Percentiles rank a stretch among this genome's conserved stretches.
phyloP scores from a whole-genome alignment of 805 yeast genomes.

The Komagataella pastoris region DNA sequence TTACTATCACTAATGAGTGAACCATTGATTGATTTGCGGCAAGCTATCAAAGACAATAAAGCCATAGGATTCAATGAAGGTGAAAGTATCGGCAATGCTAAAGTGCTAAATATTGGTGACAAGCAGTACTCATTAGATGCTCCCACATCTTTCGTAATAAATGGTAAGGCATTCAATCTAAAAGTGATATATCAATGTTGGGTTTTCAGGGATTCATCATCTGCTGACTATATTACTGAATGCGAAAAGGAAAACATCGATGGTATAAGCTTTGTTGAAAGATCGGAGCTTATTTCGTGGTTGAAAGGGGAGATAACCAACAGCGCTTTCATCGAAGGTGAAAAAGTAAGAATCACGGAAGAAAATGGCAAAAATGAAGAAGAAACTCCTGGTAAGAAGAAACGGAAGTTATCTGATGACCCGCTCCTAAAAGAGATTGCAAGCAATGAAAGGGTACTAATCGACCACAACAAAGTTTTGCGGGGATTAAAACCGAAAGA shows the following conservation, averaged over 20 bases:
- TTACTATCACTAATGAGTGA: background rate
- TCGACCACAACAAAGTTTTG: constrained; percentile 25
- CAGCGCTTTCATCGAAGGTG: constrained; percentile 36
- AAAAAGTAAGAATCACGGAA: constrained; percentile 6
- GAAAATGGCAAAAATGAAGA: constrained; percentile 1
- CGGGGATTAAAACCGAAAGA: constrained; percentile 56
- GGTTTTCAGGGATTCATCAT: constrained; percentile 56
- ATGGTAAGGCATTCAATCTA: constrained; percentile 26
- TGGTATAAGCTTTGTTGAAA: constrained; percentile 71
- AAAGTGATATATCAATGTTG: constrained; percentile 66
- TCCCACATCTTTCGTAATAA: constrained; percentile 42
- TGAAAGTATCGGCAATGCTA: constrained; percentile 9
- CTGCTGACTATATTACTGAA: constrained; percentile 69
- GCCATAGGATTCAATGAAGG: constrained; percentile 7
- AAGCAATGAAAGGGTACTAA: constrained; percentile 27
- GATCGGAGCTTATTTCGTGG: constrained; percentile 77
- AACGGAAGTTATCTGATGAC: constrained; percentile 23
- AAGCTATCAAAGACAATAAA: constrained; percentile 7
- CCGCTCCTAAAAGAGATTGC: constrained; percentile 35
- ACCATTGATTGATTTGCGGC: constrained; percentile 3
- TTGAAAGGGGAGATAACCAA: constrained; percentile 53
- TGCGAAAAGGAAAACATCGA: constrained; percentile 53
- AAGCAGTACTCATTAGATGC: constrained; percentile 18
- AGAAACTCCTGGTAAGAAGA: constrained; percentile 4
- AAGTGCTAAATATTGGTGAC: constrained; percentile 6